Evolutionary conservation across 2,329 filamentous ascomycete species (phyloP).

Genomic region (Pseudocercospora eumusae): DNA sequence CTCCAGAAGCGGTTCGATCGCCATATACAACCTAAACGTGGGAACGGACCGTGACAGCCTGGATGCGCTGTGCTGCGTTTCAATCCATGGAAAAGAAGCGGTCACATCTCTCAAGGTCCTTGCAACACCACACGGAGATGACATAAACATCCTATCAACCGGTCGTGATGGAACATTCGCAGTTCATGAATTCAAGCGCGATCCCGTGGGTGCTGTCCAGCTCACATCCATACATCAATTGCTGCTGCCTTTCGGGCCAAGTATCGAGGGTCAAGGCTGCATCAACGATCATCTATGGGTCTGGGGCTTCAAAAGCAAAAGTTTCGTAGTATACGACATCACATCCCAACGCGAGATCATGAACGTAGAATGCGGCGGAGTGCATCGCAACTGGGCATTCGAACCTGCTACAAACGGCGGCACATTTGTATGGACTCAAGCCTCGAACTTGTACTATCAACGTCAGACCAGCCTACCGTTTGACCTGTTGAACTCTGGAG

Average conservation of each 20-base stretch:
- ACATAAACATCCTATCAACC: constrained; percentile 61
- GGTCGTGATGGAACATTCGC: constrained; percentile 76
- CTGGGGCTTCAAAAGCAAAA: constrained; percentile 77
- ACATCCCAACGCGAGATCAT: constrained; percentile 68
- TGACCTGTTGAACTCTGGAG: constrained; percentile 63
- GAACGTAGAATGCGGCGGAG: constrained; percentile 78
- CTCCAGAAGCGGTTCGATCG: constrained; percentile 58
- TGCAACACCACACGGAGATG: constrained; percentile 26
- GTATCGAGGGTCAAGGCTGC: constrained; percentile 73
- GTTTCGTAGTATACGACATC: constrained; percentile 82
- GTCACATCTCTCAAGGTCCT: constrained; percentile 62
- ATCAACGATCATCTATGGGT: constrained; percentile 62
- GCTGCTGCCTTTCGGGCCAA: constrained; percentile 69
- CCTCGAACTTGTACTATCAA: constrained; percentile 40
- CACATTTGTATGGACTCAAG: constrained; percentile 74
- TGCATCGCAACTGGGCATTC: constrained; percentile 74
- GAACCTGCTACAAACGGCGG: constrained; percentile 44
- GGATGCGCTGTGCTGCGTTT: neutral
- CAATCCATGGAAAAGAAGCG: constrained; percentile 58
- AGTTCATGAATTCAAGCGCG: constrained; percentile 54
- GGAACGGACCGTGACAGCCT: neutral
- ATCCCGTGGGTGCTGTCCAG: constrained; percentile 20
- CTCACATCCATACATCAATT: constrained; percentile 67
- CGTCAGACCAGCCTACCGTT: constrained; percentile 24
- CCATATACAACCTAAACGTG: constrained; percentile 36